A percentile compares a stretch with the other conserved stretches of the same genome.
phyloP scores from a whole-genome alignment of 2,329 filamentous ascomycete genomes.

The Rutstroemia sp. region DNA sequence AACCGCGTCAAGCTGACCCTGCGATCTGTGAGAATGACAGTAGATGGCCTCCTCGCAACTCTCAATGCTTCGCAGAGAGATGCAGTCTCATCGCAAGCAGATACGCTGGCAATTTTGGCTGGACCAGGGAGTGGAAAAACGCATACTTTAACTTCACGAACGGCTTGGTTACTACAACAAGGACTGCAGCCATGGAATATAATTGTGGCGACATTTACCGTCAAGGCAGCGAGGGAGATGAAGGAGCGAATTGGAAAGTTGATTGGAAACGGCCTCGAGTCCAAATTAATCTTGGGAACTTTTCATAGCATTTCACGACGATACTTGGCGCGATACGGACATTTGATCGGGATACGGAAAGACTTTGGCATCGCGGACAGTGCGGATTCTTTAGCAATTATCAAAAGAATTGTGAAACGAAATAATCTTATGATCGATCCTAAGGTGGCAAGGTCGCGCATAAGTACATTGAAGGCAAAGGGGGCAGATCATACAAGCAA shows the following conservation, averaged over 20 bases:
- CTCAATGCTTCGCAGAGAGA: constrained; percentile 57
- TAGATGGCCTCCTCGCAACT: constrained; percentile 41
- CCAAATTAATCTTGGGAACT: constrained; percentile 77
- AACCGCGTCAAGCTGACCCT: too few species aligned
- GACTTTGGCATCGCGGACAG: constrained; percentile 90
- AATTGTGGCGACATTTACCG: constrained; percentile 93
- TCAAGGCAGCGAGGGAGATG: constrained; percentile 93
- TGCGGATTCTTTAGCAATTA: constrained; percentile 68
- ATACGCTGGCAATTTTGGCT: constrained; percentile 55
- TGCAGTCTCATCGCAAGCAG: constrained; percentile 55
- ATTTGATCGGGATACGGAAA: constrained; percentile 70
- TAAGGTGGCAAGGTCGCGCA: constrained; percentile 63
- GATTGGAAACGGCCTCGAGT: constrained; percentile 71
- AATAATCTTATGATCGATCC: constrained; percentile 61
- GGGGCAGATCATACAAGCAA: constrained; percentile 30
- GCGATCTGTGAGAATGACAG: constrained; percentile 15
- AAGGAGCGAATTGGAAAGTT: constrained; percentile 73
- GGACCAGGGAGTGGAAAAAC: constrained; percentile 78
- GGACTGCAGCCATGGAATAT: constrained; percentile 76
- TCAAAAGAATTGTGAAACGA: constrained; percentile 78
- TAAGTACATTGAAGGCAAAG: constrained; percentile 59
- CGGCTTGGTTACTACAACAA: constrained; percentile 77
- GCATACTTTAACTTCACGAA: constrained; percentile 86
- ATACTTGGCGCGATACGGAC: constrained; percentile 78
- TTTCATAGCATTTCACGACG: constrained; percentile 89